Evolutionary conservation across 495 filamentous ascomycete species (phyloP), one percentile per base, ranked within the genome.

Genomic region (Talaromyces thailandensis): DNA sequence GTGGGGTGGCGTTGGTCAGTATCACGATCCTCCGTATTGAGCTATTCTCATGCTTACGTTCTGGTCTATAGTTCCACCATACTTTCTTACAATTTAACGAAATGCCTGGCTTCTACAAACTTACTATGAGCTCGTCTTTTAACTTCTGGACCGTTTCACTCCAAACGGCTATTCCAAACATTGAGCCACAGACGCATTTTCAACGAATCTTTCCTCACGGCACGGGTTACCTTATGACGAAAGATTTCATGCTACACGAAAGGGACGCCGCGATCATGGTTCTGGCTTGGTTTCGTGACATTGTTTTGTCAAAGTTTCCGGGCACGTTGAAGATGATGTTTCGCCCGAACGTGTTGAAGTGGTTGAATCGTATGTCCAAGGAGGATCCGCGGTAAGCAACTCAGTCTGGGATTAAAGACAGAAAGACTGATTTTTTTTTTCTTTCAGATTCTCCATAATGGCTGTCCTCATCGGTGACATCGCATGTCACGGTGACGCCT

Each of bases 151-250:
- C 63, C 6, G 63, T 76, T 28, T 75, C 74, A 29, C 56, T 79
- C 21, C n/a, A 32, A 0, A 63, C 61, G 4, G 69, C 67, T 8
- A 68, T 79, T 11, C 56, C 72, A 18, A 65, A 64, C 32, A 60
- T 60, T 43, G 65, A 62, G 9, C 57, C 60, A 12, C 61, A 62
- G 8, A 59, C 64, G 1, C 68, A 77, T 40, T 68, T 76, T 11
- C 67, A 76, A 62, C 78, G 82, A 2, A 66, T 90, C 3, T 88
- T 91, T 56, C 82, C 83, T 6, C 67, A 73, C 26, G 85, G 87
- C 5, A 70, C 73, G 5, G 83, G 77, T 1, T 80, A 87, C 24
- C 69, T 91, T 0, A 66, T 92, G 5, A 87, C 87, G 0, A 85
- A 88, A 37, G 87, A 86, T 61, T 80, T 88, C 50, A 71, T 84